A percentile compares a stretch with the other conserved stretches of the same genome.
Conservation (phyloP, 345 rosid genomes). For the Dipteronia sinensis region DNA sequence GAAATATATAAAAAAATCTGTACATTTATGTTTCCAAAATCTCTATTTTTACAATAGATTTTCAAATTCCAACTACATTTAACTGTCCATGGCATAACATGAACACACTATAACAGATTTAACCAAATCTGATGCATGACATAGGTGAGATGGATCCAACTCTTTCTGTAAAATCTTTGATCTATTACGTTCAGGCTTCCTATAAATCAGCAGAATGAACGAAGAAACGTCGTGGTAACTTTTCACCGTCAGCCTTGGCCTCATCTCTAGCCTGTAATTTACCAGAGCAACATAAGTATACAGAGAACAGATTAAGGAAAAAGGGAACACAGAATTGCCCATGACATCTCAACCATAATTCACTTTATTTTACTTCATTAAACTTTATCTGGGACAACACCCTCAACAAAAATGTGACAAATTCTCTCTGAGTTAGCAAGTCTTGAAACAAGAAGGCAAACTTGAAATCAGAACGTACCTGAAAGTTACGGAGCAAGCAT, state of each 20-base stretch:
- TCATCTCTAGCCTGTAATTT: constrained; percentile 14
- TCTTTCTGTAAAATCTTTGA: not conserved
- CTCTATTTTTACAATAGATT: not conserved
- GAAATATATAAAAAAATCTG: not conserved
- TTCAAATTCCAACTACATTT: not conserved
- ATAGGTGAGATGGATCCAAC: constrained; percentile 4
- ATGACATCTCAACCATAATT: not conserved
- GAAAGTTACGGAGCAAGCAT: constrained; percentile 4
- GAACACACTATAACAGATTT: not conserved
- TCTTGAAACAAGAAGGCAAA: not conserved
- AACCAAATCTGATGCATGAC: not conserved
- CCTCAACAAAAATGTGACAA: not conserved
- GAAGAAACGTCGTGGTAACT: not conserved
- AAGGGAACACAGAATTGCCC: not conserved
- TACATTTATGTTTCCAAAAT: not conserved
- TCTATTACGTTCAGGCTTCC: constrained; percentile 4
- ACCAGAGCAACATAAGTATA: not conserved
- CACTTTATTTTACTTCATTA: no score
- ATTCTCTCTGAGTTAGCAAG: not conserved
- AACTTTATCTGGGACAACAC: no score
- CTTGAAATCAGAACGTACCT: constrained; percentile 19
- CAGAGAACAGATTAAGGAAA: not conserved
- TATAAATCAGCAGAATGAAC: not conserved
- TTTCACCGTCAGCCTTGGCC: constrained; percentile 1
- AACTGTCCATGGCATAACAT: not conserved